These are phyloP conservation scores for Cladorrhinum sp. DNA, from an alignment of 2,329 filamentous ascomycete species.

Conservation along the genomic window DNA sequence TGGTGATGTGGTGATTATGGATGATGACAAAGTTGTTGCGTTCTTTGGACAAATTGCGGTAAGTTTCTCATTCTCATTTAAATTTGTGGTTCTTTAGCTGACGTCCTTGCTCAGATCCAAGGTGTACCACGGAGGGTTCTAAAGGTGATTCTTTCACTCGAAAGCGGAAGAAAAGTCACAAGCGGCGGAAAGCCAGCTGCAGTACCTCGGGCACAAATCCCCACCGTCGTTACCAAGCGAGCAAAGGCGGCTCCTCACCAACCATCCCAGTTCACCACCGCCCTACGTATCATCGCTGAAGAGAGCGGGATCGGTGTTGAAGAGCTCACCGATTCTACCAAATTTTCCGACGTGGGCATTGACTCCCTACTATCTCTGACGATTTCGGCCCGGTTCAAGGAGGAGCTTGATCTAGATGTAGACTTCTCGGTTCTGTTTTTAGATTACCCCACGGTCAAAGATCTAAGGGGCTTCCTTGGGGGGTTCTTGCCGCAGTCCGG, in stretches of 20 bases:
- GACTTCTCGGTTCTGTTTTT: conserved; percentile 49
- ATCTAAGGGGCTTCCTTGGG: conserved; percentile 39
- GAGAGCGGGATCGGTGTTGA: conserved; percentile 53
- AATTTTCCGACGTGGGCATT: conserved; percentile 54
- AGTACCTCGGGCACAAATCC: background rate
- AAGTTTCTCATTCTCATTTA: conserved; percentile 39
- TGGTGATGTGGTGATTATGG: conserved; percentile 52
- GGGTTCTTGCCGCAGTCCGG: conserved; percentile 28
- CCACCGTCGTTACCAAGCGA: conserved; percentile 40
- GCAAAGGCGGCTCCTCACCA: conserved; percentile 36
- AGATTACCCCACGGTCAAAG: conserved; percentile 50
- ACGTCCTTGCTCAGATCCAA: conserved; percentile 39
- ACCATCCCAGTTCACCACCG: conserved; percentile 38
- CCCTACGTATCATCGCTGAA: conserved; percentile 51
- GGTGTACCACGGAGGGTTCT: conserved; percentile 62
- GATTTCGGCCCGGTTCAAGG: conserved; percentile 53
- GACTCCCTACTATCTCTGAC: conserved; percentile 58
- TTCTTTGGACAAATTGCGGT: conserved; percentile 46
- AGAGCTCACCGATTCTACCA: conserved; percentile 53
- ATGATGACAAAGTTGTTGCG: conserved; percentile 47
- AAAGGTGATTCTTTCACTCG: conserved; percentile 41
- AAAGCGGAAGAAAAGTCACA: background rate
- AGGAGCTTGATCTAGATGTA: conserved; percentile 45
- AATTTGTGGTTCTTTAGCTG: background rate
- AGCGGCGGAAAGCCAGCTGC: background rate